phyloP scores from a whole-genome alignment of 2,329 filamentous ascomycete species.

The Sarocladium kiliense region DNA sequence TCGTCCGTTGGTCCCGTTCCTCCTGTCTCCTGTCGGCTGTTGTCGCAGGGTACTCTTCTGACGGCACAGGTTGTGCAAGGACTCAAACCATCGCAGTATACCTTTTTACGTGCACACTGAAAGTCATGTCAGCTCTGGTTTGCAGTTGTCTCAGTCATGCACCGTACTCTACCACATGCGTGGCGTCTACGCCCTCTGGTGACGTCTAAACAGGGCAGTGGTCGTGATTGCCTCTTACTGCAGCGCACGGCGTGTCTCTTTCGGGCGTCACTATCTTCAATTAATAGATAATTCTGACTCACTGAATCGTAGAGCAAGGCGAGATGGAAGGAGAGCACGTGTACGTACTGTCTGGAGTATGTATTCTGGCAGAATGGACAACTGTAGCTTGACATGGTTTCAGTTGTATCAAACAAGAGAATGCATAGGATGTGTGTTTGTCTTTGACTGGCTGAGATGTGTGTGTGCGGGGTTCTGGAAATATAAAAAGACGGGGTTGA shows the following conservation, averaged over 20 bases:
- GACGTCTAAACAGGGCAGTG: not conserved
- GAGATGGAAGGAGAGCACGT: not conserved
- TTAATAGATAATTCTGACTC: not conserved
- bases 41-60: not conserved
- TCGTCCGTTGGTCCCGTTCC: not conserved
- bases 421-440: too few relatives aligned
- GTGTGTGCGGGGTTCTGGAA: too few relatives aligned
- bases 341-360: not conserved
- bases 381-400: not conserved
- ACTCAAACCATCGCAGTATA: not conserved
- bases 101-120: not conserved
- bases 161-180: not conserved
- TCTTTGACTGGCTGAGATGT: too few relatives aligned
- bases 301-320: not conserved
- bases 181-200: not conserved
- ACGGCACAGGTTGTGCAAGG: not conserved
- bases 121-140: not conserved
- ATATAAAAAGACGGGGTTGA: too few relatives aligned
- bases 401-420: too few relatives aligned
- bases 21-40: not conserved
- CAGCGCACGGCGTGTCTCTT: not conserved
- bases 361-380: not conserved
- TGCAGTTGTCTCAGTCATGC: not conserved
- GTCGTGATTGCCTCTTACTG: not conserved
- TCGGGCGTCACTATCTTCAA: not conserved